These are phyloP conservation scores for Coleophoma crateriformis DNA, from an alignment of 2,329 filamentous ascomycete species.

Conservation along the genomic window DNA sequence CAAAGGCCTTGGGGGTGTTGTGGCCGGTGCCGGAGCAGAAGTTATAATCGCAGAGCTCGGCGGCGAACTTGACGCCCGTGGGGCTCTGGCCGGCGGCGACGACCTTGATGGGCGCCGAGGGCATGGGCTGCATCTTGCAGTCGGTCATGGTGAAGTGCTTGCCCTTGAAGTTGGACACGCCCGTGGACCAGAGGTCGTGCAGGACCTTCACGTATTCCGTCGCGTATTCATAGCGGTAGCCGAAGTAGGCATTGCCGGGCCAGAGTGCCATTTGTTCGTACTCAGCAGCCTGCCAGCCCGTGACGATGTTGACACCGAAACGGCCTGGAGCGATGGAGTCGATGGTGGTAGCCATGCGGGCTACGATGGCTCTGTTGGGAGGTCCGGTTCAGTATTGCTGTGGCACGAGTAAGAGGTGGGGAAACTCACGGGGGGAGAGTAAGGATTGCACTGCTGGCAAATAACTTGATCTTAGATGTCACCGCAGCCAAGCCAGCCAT, in stretches of 20 bases:
- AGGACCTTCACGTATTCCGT: conserved; percentile 24
- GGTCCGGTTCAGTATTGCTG: too few species aligned
- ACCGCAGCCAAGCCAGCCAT: conserved; percentile 24
- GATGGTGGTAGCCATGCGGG: conserved; percentile 23
- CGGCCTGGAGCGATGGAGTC: conserved; percentile 23
- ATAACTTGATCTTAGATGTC: conserved; percentile 23
- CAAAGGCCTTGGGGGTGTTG: conserved; percentile 21
- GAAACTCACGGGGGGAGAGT: conserved; percentile 14
- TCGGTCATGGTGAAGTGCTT: conserved; percentile 25
- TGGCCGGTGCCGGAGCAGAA: conserved; percentile 20
- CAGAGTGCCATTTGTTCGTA: conserved; percentile 25
- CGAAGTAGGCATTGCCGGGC: conserved; percentile 19
- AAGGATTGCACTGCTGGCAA: conserved; percentile 21
- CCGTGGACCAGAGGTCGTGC: conserved; percentile 23
- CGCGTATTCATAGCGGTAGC: conserved; percentile 25
- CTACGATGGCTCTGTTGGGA: conserved; percentile 9
- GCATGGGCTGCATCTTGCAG: conserved; percentile 19
- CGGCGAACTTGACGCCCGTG: conserved; percentile 22
- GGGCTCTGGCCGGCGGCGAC: conserved; percentile 24
- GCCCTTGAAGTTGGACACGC: conserved; percentile 23
- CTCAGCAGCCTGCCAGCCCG: conserved; percentile 24
- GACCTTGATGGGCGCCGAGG: conserved; percentile 13
- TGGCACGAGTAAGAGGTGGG: too few species aligned
- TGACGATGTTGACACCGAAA: conserved; percentile 25
- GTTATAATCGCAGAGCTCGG: conserved; percentile 21